Evolutionary conservation across 495 filamentous ascomycete species (phyloP).

Genomic region (Cenococcum geophilum): DNA sequence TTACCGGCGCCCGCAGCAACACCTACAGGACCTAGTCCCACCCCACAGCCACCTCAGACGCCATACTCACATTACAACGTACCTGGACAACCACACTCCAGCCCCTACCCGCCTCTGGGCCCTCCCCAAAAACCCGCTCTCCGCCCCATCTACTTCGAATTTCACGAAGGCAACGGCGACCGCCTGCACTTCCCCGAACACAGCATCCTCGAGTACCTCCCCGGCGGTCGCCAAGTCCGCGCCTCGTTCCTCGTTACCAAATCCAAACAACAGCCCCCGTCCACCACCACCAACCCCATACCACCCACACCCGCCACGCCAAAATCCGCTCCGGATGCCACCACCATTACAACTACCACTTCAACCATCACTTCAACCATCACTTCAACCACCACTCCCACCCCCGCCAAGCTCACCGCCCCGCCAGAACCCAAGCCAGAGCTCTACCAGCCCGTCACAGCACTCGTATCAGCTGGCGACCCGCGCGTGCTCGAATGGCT

Average conservation of each 20-base stretch:
- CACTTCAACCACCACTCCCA: not conserved
- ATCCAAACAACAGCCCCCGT: constrained; percentile 43
- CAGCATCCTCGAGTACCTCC: constrained; percentile 69
- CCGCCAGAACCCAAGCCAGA: constrained; percentile 48
- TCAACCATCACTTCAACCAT: too few species aligned
- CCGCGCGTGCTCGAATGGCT: constrained; percentile 64
- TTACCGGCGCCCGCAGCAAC: constrained; percentile 5
- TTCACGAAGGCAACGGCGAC: constrained; percentile 68
- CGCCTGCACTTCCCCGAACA: constrained; percentile 85
- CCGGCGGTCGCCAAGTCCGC: constrained; percentile 44
- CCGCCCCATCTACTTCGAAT: constrained; percentile 74
- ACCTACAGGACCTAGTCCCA: not conserved
- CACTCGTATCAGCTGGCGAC: constrained; percentile 61
- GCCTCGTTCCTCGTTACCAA: constrained; percentile 63
- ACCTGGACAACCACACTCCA: not conserved
- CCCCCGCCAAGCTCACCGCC: not conserved
- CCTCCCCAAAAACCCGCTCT: constrained; percentile 53
- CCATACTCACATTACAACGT: not conserved
- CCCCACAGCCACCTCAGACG: constrained; percentile 1
- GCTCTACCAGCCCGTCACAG: constrained; percentile 87
- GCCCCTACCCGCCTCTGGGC: constrained; percentile 7
- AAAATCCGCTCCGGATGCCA: not conserved
- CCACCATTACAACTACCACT: too few species aligned
- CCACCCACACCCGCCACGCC: not conserved
- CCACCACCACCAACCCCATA: not conserved